Conservation (phyloP, 225 moss, liverwort and hornwort genomes). For the Anthoceros angustus region DNA sequence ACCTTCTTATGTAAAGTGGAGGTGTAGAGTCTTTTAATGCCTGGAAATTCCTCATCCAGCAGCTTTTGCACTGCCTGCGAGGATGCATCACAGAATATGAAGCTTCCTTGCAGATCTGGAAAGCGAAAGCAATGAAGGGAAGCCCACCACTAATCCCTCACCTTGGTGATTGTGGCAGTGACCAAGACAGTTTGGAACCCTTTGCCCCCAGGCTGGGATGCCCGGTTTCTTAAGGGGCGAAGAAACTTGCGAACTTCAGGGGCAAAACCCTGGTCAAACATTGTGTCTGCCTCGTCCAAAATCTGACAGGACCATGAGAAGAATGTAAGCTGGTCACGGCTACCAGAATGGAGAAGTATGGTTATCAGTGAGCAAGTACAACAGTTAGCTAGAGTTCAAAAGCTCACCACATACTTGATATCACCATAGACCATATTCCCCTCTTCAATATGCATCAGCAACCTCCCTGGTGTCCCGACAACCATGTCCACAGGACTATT, state of each 20-base stretch:
- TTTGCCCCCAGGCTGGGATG: conserved; percentile 54
- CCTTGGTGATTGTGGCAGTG: conserved; percentile 92
- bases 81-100: not conserved
- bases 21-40: conserved; percentile 79
- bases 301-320: conserved; percentile 26
- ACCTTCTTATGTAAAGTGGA: conserved; percentile 97
- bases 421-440: conserved; percentile 99
- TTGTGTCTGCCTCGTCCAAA: conserved; percentile 96
- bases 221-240: conserved; percentile 70
- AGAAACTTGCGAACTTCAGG: conserved; percentile 87
- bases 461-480: conserved; percentile 88
- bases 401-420: conserved; percentile 99
- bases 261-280: conserved; percentile 93
- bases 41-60: conserved; percentile 92
- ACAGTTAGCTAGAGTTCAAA: conserved; percentile 9
- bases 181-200: conserved; percentile 81
- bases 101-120: not conserved
- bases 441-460: conserved; percentile 87
- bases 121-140: not conserved
- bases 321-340: not conserved
- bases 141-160: conserved; percentile 6
- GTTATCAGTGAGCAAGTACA: not conserved
- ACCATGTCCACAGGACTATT: conserved; percentile 80
- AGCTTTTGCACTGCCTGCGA: conserved; percentile 70
- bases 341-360: not conserved